Conservation (phyloP, 192 early-diverging fungal genomes). For the Gamsiella multidivaricata region DNA sequence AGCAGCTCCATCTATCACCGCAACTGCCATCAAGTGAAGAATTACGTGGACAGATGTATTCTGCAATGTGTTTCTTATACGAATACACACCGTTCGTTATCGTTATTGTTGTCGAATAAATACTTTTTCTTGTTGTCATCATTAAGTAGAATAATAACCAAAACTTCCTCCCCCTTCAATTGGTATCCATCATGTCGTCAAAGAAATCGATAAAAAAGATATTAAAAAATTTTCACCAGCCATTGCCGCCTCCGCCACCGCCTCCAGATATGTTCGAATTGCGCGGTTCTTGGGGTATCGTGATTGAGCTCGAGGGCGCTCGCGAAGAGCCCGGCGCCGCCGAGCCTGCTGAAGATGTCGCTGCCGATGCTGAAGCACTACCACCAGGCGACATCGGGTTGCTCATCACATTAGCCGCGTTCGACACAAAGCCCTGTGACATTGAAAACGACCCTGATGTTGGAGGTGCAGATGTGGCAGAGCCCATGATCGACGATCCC, state of each 20-base stretch:
- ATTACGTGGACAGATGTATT: too few relatives aligned
- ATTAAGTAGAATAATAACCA: too few relatives aligned
- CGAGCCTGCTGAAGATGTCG: not conserved
- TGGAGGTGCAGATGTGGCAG: slow-evolving; percentile 12
- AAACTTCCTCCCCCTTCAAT: too few relatives aligned
- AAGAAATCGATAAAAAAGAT: not conserved
- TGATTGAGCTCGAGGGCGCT: slow-evolving; percentile 3
- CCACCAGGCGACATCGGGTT: slow-evolving; percentile 6
- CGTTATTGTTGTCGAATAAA: too few relatives aligned
- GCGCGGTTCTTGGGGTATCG: slow-evolving; percentile 23
- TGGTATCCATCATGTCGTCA: too few relatives aligned
- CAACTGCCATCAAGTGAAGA: too few relatives aligned
- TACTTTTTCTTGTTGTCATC: too few relatives aligned
- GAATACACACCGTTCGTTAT: too few relatives aligned
- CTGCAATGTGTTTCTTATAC: too few relatives aligned
- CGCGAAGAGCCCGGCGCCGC: not conserved
- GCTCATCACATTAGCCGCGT: not conserved
- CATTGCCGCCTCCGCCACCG: slow-evolving; percentile 3
- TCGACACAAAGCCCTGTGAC: slow-evolving; percentile 10
- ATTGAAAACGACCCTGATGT: slow-evolving; percentile 2
- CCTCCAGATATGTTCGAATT: slow-evolving; percentile 7
- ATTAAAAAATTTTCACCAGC: not conserved
- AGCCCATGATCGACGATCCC: slow-evolving; percentile 24
- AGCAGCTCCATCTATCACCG: too few relatives aligned
- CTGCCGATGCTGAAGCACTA: not conserved